Evolutionary conservation across 768 basidiomycete species (phyloP), one percentile per base, ranked within the genome.

Genomic region (Tylopilus plumbeoviolaceoides): DNA sequence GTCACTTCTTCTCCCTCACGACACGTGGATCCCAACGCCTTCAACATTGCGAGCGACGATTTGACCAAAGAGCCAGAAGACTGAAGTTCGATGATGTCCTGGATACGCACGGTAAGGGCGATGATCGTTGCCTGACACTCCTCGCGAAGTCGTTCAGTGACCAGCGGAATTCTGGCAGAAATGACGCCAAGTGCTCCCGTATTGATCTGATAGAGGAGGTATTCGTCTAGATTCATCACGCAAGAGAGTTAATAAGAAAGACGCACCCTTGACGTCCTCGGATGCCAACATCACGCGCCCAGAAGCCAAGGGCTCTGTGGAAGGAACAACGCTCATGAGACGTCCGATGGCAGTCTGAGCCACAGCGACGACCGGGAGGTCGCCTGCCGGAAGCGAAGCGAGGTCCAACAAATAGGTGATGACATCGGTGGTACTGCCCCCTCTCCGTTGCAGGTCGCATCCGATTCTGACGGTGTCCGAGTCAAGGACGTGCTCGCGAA

Each of bases 1-100:
- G 74, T 64, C 59, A 93, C 89, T 69, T 98, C 94, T 33, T 82
- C 82, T n/a, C n/a, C n/a, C n/a, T n/a, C n/a, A n/a, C n/a, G n/a
- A n/a, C n/a, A n/a, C n/a, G n/a, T n/a, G n/a, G n/a, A n/a, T n/a
- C n/a, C n/a, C n/a, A n/a, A n/a, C n/a, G n/a, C n/a, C n/a, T n/a
- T n/a, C n/a, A n/a, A 0, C 4, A 88, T 84, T 15, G 70, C 67
- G 50, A 89, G 75, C 17, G 83, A 79, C 44, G 80, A 71, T 3
- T 63, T 52, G 7, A 71, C 64, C n/a, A 82, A 64, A 3, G 65
- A 44, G 4, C 68, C 74, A 89, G n/a, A n/a, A n/a, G n/a, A n/a
- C n/a, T n/a, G n/a, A n/a, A n/a, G n/a, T n/a, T n/a, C n/a, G n/a
- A n/a, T 58, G 17, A 84, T 58, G 9, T 72, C 72, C 44, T 76